Evolutionary conservation across 2,329 filamentous ascomycete genomes (phyloP), one percentile per base, ranked within the genome.

Genomic region (Hawksworthiomyces lignivorus): DNA sequence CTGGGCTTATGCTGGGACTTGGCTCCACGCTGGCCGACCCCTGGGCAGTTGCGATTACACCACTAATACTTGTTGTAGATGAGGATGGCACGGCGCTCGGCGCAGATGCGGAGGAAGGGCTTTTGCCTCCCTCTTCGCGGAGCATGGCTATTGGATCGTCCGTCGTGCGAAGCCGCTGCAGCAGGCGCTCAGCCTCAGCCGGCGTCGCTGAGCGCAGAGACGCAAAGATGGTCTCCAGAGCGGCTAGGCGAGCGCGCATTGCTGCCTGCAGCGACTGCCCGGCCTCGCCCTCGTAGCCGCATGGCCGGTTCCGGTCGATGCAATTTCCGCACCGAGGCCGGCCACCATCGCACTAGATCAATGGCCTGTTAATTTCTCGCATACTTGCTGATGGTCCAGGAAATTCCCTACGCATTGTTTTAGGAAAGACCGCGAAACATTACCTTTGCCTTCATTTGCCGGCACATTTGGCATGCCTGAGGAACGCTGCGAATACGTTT

Each of bases 281-380:
- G 5, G 47, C 54, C 31, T 57, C 54, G 29, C 55, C 57, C 11
- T 57, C 55, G 40, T 60, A 62, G n/a, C 52, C 48, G 34, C 59
- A 62, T 2, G 49, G 38, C 17, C 52, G 48, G 12, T 46, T 47
- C 31, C 55, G 55, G 34, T 51, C 44, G 11, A 49, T 43, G 49
- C 59, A 62, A 22, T 48, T 51, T 6, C 50, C 46, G 37, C 59
- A 62, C 44, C 52, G 49, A 0, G 59, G 59, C 1, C 58, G 55
- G 14, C 33, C 50, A 8, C 57, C 58, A 44, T 60, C 57, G 33
- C 59, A 62, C 59, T 61, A 40, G 18, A 22, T n/a, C n/a, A n/a
- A n/a, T n/a, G n/a, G n/a, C n/a, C n/a, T n/a, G n/a, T n/a, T n/a
- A n/a, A n/a, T n/a, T n/a, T n/a, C n/a, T n/a, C n/a, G n/a, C n/a